These are phyloP conservation scores for Rosellinia necatrix DNA, from an alignment of 2,329 filamentous ascomycete genomes.

Conservation along the genomic window DNA sequence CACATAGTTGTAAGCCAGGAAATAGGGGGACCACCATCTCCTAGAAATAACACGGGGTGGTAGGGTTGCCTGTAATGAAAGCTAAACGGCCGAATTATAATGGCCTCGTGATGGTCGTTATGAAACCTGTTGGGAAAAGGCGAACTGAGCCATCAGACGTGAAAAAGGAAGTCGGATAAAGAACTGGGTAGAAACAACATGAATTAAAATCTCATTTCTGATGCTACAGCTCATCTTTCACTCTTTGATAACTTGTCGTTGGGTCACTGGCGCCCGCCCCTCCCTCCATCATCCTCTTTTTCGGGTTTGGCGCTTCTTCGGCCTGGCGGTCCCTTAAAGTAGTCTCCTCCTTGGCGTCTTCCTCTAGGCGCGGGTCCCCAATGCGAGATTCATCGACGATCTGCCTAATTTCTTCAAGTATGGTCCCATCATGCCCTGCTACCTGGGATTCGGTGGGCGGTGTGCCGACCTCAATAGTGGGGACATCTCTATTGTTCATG, in stretches of 20 bases:
- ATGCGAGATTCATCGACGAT: constrained; percentile 49
- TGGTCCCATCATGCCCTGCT: constrained; percentile 41
- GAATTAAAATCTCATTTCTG: constrained; percentile 28
- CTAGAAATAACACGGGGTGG: background rate
- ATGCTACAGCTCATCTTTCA: constrained; percentile 48
- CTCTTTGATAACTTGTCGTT: constrained; percentile 38
- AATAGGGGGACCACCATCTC: no score
- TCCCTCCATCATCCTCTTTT: constrained; percentile 40
- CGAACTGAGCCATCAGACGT: background rate
- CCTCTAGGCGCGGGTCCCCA: constrained; percentile 16
- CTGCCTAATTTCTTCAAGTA: constrained; percentile 59
- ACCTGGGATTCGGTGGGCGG: constrained; percentile 14
- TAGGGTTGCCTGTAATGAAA: background rate
- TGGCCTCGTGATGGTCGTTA: background rate
- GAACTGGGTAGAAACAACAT: constrained; percentile 14
- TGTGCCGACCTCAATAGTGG: constrained; percentile 53
- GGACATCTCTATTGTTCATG: constrained; percentile 49
- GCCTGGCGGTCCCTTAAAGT: constrained; percentile 40
- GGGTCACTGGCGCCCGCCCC: constrained; percentile 26
- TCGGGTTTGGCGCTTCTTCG: constrained; percentile 35
- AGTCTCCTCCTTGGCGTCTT: constrained; percentile 36
- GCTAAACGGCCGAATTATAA: background rate
- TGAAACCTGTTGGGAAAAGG: background rate
- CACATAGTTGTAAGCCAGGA: no score
- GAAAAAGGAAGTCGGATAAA: constrained; percentile 2